Percentiles rank a stretch among this genome's conserved stretches.
Conservation (phyloP, 257 asterid species). For the Penstemon newberryi region DNA sequence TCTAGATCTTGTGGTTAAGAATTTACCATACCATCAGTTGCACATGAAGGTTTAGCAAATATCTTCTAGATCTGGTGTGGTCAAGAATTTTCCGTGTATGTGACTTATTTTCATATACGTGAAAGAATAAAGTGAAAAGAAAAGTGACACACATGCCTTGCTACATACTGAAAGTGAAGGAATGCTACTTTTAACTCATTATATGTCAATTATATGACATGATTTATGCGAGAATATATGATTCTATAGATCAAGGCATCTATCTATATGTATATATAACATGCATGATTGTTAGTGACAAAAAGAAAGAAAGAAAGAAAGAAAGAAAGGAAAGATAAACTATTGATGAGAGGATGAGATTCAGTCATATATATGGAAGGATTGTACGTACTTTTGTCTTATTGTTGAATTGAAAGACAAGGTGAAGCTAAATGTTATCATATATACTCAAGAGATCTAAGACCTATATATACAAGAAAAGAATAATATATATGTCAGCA, state of each 20-base stretch:
- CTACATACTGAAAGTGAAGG: constrained; percentile 64
- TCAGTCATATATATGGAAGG: constrained; percentile 43
- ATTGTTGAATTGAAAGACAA: constrained; percentile 49
- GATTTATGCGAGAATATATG: constrained; percentile 46
- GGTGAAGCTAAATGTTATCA: constrained; percentile 53
- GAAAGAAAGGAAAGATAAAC: neutral
- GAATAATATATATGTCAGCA: constrained; percentile 57
- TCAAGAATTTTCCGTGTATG: neutral
- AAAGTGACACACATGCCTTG: constrained; percentile 67
- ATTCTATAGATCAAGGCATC: constrained; percentile 37
- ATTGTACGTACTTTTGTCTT: constrained; percentile 82
- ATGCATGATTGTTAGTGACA: neutral
- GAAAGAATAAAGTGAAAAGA: constrained; percentile 87
- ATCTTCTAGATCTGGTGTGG: neutral
- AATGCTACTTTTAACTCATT: constrained; percentile 41
- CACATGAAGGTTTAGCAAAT: neutral
- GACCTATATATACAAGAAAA: constrained; percentile 63
- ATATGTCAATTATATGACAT: constrained; percentile 26
- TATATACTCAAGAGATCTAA: constrained; percentile 62
- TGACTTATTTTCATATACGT: constrained; percentile 40
- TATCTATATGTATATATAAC: constrained; percentile 13
- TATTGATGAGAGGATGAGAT: constrained; percentile 38
- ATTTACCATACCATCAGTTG: too few relatives aligned
- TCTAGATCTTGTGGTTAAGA: neutral
- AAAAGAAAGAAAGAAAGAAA: neutral